A percentile compares a stretch with the other conserved stretches of the same genome.
These are phyloP conservation scores for Pseudopithomyces chartarum DNA, from an alignment of 2,329 filamentous ascomycete species.

Conservation along the genomic window DNA sequence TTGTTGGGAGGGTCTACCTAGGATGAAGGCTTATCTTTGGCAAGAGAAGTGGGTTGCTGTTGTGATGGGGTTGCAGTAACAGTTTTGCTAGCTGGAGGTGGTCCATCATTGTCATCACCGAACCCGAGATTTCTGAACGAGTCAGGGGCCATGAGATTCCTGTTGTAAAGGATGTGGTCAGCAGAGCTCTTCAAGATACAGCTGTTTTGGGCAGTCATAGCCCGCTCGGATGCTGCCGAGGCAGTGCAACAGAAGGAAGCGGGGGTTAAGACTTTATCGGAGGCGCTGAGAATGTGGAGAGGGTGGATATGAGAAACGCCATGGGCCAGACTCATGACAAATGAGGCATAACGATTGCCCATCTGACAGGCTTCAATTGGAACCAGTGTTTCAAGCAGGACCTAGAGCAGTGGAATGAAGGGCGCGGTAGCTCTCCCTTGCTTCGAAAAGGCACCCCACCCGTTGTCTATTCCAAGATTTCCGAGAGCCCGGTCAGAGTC, in stretches of 20 bases:
- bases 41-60: constrained; percentile 27
- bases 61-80: constrained; percentile 33
- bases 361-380: constrained; percentile 26
- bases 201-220: constrained; percentile 15
- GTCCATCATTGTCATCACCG: constrained; percentile 53
- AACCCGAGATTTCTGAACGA: constrained; percentile 95
- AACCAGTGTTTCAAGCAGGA: constrained; percentile 32
- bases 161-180: constrained; percentile 27
- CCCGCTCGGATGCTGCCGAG: constrained; percentile 29
- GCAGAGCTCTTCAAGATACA: constrained; percentile 12
- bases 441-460: constrained; percentile 16
- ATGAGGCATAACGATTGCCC: constrained; percentile 20
- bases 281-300: constrained; percentile 18
- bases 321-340: constrained; percentile 17
- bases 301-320: constrained; percentile 13
- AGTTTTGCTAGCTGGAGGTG: constrained; percentile 12
- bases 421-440: constrained; percentile 29
- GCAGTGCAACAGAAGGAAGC: constrained; percentile 27
- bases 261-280: constrained; percentile 18
- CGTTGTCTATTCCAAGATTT: constrained; percentile 7
- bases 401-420: constrained; percentile 29
- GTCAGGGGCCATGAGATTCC: constrained; percentile 94
- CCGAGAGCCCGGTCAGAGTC: constrained; percentile 32
- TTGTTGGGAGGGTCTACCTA: constrained; percentile 20
- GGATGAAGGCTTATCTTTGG: constrained; percentile 27